Evolutionary conservation across 2,329 filamentous ascomycete genomes (phyloP).

Genomic region (Chalaropsis thielavioides): DNA sequence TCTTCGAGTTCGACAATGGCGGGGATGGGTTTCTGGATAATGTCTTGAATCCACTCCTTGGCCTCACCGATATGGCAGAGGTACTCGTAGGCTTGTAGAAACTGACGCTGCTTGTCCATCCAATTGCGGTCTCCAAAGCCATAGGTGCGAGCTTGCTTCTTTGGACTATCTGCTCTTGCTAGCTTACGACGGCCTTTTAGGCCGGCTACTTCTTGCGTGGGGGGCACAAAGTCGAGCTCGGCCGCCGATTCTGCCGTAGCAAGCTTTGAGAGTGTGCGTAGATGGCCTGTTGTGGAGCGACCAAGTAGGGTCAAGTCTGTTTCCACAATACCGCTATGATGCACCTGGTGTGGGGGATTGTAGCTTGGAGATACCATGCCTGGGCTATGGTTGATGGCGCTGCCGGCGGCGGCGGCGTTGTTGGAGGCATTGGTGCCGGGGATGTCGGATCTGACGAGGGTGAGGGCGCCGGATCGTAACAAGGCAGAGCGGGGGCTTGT

Average conservation of each 20-base stretch:
- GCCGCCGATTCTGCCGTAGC: conserved; percentile 61
- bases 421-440: conserved; percentile 21
- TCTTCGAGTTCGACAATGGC: conserved; percentile 91
- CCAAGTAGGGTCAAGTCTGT: conserved; percentile 71
- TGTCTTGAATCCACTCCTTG: conserved; percentile 95
- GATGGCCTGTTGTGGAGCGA: conserved; percentile 77
- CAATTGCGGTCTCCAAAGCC: conserved; percentile 76
- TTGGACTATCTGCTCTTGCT: conserved; percentile 51
- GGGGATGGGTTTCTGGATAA: conserved; percentile 71
- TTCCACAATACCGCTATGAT: conserved; percentile 36
- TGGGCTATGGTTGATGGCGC: conserved; percentile 20
- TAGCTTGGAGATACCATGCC: conserved; percentile 6
- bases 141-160: conserved; percentile 30
- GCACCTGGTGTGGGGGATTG: conserved; percentile 22
- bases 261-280: conserved; percentile 73
- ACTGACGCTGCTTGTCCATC: conserved; percentile 98
- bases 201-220: conserved; percentile 74
- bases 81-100: conserved; percentile 93
- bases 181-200: conserved; percentile 70
- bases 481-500: conserved; percentile 34
- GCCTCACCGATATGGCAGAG: conserved; percentile 97
- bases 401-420: conserved; percentile 22
- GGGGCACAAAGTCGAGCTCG: conserved; percentile 59
- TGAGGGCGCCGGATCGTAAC: conserved; percentile 34
- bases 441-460: conserved; percentile 16